Percentiles rank a stretch among this genome's conserved stretches.
Evolutionary conservation across 2,329 filamentous ascomycete genomes (phyloP).

Genomic region (Aspergillus neotritici): DNA sequence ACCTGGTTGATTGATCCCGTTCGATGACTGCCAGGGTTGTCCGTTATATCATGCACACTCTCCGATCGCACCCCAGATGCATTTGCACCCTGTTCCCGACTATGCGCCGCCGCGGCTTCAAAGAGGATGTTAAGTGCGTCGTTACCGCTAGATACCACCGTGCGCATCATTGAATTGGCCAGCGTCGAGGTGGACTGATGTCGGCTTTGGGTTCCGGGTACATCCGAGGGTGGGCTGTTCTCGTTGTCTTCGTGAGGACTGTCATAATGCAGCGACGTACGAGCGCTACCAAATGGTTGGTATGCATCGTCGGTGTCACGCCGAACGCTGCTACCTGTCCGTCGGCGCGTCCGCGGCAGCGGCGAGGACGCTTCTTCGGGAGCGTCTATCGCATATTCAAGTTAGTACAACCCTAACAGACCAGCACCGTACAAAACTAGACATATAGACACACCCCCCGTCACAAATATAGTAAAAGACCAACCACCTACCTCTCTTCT

Average conservation of each 20-base stretch:
- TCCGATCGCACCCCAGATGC: conserved; percentile 21
- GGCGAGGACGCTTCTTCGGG: conserved; percentile 7
- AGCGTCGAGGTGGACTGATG: conserved; percentile 27
- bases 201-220: conserved; percentile 9
- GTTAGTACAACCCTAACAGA: background rate
- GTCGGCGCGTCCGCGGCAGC: conserved; percentile 5
- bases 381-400: conserved; percentile 3
- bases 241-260: background rate
- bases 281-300: background rate
- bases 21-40: conserved; percentile 5
- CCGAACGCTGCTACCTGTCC: conserved; percentile 3
- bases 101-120: conserved; percentile 42
- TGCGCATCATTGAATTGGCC: conserved; percentile 37
- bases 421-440: no score
- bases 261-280: conserved; percentile 1
- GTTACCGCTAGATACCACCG: conserved; percentile 49
- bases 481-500: conserved; percentile 27
- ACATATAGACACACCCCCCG: no score
- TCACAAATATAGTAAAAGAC: background rate
- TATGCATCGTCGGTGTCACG: conserved; percentile 2
- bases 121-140: conserved; percentile 51
- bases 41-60: conserved; percentile 15
- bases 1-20: conserved; percentile 13
- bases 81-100: conserved; percentile 33
- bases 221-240: conserved; percentile 2